Evolutionary conservation across 1,284 basidiomycete species (phyloP), one percentile per base, ranked within the genome.

Genomic region (Cerrena zonata): DNA sequence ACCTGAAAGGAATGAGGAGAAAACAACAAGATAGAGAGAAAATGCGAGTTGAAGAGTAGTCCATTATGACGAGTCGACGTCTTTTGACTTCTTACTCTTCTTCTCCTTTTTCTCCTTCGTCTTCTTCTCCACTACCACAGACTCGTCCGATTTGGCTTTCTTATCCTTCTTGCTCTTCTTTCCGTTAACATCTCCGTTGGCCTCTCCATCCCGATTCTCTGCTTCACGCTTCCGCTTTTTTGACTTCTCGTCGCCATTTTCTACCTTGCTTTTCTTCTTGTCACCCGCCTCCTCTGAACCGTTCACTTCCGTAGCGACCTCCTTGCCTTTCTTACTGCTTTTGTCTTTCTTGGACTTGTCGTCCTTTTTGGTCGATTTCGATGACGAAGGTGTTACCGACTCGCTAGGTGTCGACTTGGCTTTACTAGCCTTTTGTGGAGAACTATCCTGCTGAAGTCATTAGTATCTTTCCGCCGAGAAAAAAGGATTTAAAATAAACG

Each of bases 191-290:
- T 42, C 50, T 22, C 40, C 41, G 12, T 45, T 56, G 38, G 42
- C 54, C 49, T 39, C 53, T 26, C 12, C 45, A 4, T 41, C 34
- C 24, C 45, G 48, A 34, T 49, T 49, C 24, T 49, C 36, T 43
- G 48, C 48, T 51, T 43, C 48, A 19, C 23, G 19, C 30, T 49
- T 57, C 49, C 55, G 53, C 51, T 59, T 57, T 45, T 58, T 58
- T 38, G 23, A 39, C 48, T 58, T 57, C 36, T 51, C 50, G 44
- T 55, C 57, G 39, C 48, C 50, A 43, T 53, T 49, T 43, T 52
- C 53, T 23, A 49, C 48, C 47, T 58, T 56, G 44, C 61, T 59
- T 47, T 65, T 64, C 55, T 63, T 60, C 52, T 68, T 69, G 50
- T 54, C 55, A 1, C 49, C 47, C 2, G 50, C 51, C 24, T 52